These are phyloP conservation scores for Lathyrus tuberosus DNA, from an alignment of 306 rosid genomes.

Conservation along the genomic window DNA sequence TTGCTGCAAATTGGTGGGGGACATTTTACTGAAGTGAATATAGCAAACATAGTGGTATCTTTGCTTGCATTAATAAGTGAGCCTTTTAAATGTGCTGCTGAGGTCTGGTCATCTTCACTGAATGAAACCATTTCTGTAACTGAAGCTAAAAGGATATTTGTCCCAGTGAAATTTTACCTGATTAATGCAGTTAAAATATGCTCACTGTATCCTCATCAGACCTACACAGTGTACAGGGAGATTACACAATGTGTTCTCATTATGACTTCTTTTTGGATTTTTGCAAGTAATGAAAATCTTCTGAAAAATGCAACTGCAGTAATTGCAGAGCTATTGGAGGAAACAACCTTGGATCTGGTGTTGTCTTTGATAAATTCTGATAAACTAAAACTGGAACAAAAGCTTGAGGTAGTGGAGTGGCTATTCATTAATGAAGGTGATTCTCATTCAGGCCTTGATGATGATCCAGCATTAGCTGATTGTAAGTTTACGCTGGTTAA, in stretches of 20 bases:
- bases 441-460: conserved; percentile 43
- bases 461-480: conserved; percentile 40
- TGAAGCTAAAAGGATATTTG: conserved; percentile 79
- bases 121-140: conserved; percentile 61
- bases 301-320: conserved; percentile 63
- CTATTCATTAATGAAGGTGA: conserved; percentile 54
- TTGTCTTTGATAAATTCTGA: conserved; percentile 64
- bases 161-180: conserved; percentile 88
- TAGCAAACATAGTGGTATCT: conserved; percentile 55
- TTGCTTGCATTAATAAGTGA: conserved; percentile 66
- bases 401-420: conserved; percentile 63
- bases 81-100: conserved; percentile 70
- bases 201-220: conserved; percentile 72
- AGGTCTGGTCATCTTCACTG: conserved; percentile 64
- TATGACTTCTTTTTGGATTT: conserved; percentile 67
- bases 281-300: conserved; percentile 53
- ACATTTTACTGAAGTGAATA: conserved; percentile 48
- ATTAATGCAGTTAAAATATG: conserved; percentile 79
- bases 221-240: conserved; percentile 62
- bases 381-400: conserved; percentile 59
- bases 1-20: conserved; percentile 80
- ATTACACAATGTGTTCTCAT: conserved; percentile 58
- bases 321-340: conserved; percentile 73
- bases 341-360: conserved; percentile 64
- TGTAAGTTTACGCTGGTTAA: conserved; percentile 41